Evolutionary conservation across 1,139 yeast species (phyloP).

Genomic region (Suhomyces terraborum): DNA sequence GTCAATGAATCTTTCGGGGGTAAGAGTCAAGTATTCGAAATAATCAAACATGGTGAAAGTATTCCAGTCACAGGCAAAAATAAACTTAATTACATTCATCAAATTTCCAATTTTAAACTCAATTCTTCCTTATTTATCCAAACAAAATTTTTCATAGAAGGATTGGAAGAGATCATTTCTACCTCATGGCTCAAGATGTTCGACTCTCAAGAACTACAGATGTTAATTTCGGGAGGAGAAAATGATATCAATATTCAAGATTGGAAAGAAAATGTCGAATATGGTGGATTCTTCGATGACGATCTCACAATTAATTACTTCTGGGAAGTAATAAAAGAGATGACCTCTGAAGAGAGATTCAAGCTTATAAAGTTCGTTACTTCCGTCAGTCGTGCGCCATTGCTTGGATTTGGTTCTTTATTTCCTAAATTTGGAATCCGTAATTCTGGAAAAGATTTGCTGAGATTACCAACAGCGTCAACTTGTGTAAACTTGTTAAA

Average conservation of each 20-base stretch:
- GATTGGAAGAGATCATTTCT: constrained; percentile 67
- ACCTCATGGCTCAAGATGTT: constrained; percentile 82
- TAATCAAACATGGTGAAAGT: constrained; percentile 61
- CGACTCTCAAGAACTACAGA: constrained; percentile 79
- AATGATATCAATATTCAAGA: constrained; percentile 70
- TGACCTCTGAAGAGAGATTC: constrained; percentile 59
- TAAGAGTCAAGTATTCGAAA: constrained; percentile 48
- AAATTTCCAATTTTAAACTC: constrained; percentile 76
- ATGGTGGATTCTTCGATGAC: constrained; percentile 64
- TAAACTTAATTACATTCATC: constrained; percentile 72
- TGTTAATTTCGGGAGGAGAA: constrained; percentile 79
- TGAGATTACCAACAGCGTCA: constrained; percentile 82
- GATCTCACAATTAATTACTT: constrained; percentile 62
- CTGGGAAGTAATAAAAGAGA: constrained; percentile 77
- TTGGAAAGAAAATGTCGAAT: constrained; percentile 60
- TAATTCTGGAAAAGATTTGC: constrained; percentile 57
- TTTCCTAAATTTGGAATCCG: constrained; percentile 81
- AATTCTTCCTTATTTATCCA: constrained; percentile 63
- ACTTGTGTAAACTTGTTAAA: constrained; percentile 89
- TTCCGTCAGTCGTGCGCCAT: constrained; percentile 87
- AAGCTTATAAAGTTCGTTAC: constrained; percentile 83
- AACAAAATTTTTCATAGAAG: constrained; percentile 65
- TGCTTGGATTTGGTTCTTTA: constrained; percentile 77
- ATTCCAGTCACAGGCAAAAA: constrained; percentile 61
- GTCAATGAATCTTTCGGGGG: constrained; percentile 49